A percentile compares a stretch with the other conserved stretches of the same genome.
Evolutionary conservation across 345 rosid genomes (phyloP).

Genomic region (Erodium maritimum): DNA sequence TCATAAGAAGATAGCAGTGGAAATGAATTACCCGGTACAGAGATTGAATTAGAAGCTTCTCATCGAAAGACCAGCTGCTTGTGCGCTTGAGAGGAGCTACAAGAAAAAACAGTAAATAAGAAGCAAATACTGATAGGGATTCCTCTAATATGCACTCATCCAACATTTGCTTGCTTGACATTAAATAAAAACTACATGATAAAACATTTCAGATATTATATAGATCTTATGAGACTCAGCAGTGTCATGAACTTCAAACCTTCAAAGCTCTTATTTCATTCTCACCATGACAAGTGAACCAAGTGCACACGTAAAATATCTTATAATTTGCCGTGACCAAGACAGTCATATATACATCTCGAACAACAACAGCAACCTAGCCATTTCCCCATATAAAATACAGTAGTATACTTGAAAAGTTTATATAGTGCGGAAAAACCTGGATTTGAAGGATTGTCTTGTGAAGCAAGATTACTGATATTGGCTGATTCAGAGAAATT

Average conservation of each 20-base stretch:
- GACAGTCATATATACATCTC: no score
- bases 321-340: no score
- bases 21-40: constrained; percentile 55
- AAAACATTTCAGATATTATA: no score
- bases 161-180: not conserved
- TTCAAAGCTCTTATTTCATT: not conserved
- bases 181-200: no score
- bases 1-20: not conserved
- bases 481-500: constrained; percentile 64
- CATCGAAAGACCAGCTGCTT: constrained; percentile 76
- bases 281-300: not conserved
- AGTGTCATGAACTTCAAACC: not conserved
- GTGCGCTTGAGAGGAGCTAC: constrained; percentile 53
- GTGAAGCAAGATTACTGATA: constrained; percentile 40
- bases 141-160: not conserved
- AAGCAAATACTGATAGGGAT: not conserved
- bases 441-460: constrained; percentile 27
- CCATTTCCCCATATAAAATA: no score
- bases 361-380: no score
- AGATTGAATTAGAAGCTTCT: constrained; percentile 69
- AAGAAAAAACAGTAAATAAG: not conserved
- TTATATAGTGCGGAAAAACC: constrained; percentile 23
- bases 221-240: not conserved
- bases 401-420: no score
- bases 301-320: no score